Percentiles rank a stretch among this genome's conserved stretches.
phyloP scores from a whole-genome alignment of 768 basidiomycete species.

The Saitozyma sp. region DNA sequence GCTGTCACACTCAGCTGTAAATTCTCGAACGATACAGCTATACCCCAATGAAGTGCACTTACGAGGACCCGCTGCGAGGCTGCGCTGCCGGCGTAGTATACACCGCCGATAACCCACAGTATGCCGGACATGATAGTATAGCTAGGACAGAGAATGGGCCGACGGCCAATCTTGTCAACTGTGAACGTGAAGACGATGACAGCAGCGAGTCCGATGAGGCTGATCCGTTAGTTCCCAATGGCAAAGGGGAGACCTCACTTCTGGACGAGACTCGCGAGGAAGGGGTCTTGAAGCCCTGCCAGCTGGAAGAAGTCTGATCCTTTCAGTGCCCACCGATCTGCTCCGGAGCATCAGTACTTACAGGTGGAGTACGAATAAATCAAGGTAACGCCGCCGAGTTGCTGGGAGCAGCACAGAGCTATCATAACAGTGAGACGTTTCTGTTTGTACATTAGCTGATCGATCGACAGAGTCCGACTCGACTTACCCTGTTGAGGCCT shows the following conservation, averaged over 20 bases:
- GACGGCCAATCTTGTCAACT: conserved; percentile 14
- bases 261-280: conserved; percentile 13
- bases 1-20: neutral
- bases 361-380: conserved; percentile 17
- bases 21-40: no score
- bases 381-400: conserved; percentile 11
- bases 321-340: neutral
- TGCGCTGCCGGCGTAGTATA: conserved; percentile 10
- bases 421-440: conserved; percentile 13
- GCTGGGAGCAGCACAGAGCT: conserved; percentile 2
- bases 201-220: conserved; percentile 8
- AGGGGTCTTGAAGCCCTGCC: conserved; percentile 15
- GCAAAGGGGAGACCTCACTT: conserved; percentile 5
- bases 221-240: neutral
- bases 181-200: conserved; percentile 10
- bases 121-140: neutral
- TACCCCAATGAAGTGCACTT: neutral
- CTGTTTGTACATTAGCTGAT: conserved; percentile 7
- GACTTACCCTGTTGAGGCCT: no score
- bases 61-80: conserved; percentile 6
- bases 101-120: conserved; percentile 9
- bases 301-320: conserved; percentile 15
- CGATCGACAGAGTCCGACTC: neutral
- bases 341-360: neutral
- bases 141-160: conserved; percentile 1